Evolutionary conservation across 768 basidiomycete genomes (phyloP), one percentile per base, ranked within the genome.

Genomic region (Hemileccinum impolitum): DNA sequence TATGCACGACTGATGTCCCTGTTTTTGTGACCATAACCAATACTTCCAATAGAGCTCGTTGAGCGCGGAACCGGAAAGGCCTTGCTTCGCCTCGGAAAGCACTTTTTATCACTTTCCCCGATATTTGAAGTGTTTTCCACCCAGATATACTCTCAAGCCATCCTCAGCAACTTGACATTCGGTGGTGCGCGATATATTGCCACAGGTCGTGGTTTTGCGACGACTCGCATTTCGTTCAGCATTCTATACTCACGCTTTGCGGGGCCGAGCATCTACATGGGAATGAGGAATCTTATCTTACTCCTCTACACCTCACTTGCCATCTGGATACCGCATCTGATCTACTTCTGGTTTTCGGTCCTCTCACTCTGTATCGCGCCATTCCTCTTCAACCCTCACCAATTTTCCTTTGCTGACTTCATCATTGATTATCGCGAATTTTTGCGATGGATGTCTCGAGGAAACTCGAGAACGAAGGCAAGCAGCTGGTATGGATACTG

Each of bases 401-500:
- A 98, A 69, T 99, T 98, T 80, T 91, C 92, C 10, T 91, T 86
- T 67, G 72, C 91, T 60, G 96, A 99, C 72, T 99, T 95, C 72
- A 87, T 98, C 72, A 93, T 98, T 66, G 96, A 99, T 71, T 98
- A 98, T 68, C 86, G 96, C 48, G 96, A 99, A 66, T 97, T 94
- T 76, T 70, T 99, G 41, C 85, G 96, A 41, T 99, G 96, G 96
- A 98, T 99, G 94, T 96, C 92, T 10, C 83, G 96, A 49, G 96
- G 96, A 48, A 99, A 98, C 71, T 96, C 96, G 40, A 77, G 93
- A 60, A 87, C 91, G 14, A 95, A 97, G 65, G 88, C 90, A 43
- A 98, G 95, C 72, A 94, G 91, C 56, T 99, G 96, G 96, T 95
- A 98, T 67, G 96, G 96, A 2, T 99, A 98, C 71, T 99, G 96